Percentiles rank a stretch among this genome's conserved stretches.
Conservation (phyloP, 2,329 filamentous ascomycete genomes). For the Fusarium chlamydosporum region DNA sequence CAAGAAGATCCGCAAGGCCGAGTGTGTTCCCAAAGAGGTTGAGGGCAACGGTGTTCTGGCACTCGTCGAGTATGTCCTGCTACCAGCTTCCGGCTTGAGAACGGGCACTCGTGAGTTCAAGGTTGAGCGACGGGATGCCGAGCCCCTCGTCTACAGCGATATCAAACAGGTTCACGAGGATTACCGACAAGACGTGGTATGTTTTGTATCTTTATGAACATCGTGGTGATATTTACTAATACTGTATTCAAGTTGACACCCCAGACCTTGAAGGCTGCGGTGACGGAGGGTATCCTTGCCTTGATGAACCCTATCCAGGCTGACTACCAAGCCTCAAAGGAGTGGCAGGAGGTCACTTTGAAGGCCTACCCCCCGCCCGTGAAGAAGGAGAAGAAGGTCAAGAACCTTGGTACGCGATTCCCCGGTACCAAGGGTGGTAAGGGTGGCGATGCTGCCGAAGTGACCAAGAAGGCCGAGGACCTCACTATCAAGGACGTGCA, state of each 20-base stretch:
- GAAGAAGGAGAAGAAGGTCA: constrained; percentile 82
- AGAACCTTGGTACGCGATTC: constrained; percentile 79
- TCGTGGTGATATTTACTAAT: neutral
- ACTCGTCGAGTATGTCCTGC: constrained; percentile 88
- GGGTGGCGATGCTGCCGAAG: constrained; percentile 14
- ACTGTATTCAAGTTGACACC: constrained; percentile 74
- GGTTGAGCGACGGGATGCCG: constrained; percentile 77
- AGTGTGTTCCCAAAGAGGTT: constrained; percentile 79
- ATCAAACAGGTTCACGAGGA: constrained; percentile 83
- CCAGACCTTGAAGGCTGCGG: constrained; percentile 88
- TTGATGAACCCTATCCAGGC: constrained; percentile 84
- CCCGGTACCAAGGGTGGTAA: constrained; percentile 59
- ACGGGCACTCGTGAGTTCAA: constrained; percentile 72
- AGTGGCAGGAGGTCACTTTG: constrained; percentile 79
- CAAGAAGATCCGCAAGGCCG: constrained; percentile 90
- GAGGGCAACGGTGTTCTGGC: constrained; percentile 90
- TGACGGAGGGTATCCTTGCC: constrained; percentile 78
- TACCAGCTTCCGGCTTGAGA: constrained; percentile 79
- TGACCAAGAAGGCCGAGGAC: constrained; percentile 36
- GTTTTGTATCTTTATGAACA: constrained; percentile 38
- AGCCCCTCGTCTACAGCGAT: constrained; percentile 83
- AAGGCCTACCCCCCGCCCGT: constrained; percentile 84
- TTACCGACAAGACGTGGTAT: constrained; percentile 82
- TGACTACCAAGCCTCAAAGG: constrained; percentile 76
- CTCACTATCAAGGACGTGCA: constrained; percentile 34